Evolutionary conservation across 2,329 filamentous ascomycete genomes (phyloP).

Genomic region (Pestalotiopsis fici): DNA sequence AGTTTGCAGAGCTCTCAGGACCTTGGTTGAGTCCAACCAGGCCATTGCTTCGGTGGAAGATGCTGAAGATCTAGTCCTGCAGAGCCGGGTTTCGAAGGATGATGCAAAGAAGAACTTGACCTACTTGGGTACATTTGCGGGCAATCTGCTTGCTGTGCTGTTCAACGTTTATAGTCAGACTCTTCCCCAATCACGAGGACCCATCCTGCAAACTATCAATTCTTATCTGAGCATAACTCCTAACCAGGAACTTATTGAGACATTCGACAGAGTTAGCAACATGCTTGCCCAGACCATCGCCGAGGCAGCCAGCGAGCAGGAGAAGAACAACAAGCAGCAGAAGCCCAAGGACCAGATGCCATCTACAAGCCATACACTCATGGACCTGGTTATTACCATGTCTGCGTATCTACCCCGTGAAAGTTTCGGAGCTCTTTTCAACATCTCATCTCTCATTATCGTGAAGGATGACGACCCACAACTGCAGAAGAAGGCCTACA

Average conservation of each 20-base stretch:
- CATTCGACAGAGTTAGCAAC: conserved; percentile 82
- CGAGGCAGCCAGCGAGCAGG: conserved; percentile 56
- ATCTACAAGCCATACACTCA: conserved; percentile 89
- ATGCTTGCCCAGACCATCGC: conserved; percentile 77
- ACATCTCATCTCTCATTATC: conserved; percentile 81
- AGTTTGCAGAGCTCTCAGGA: conserved; percentile 83
- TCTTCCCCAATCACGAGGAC: conserved; percentile 85
- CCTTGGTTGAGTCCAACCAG: conserved; percentile 89
- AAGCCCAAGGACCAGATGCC: conserved; percentile 72
- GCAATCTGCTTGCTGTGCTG: conserved; percentile 91
- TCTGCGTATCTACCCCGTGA: conserved; percentile 88
- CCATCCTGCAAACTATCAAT: conserved; percentile 93
- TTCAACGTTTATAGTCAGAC: conserved; percentile 99
- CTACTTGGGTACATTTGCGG: conserved; percentile 78
- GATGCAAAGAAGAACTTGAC: conserved; percentile 77
- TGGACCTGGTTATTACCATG: conserved; percentile 96
- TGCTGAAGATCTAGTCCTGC: conserved; percentile 72
- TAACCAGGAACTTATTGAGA: conserved; percentile 76
- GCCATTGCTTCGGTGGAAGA: conserved; percentile 71
- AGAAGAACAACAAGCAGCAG: conserved; percentile 60
- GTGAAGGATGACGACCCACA: conserved; percentile 83
- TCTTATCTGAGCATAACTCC: conserved; percentile 89
- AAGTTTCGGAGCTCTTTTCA: conserved; percentile 83
- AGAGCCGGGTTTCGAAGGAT: conserved; percentile 75
- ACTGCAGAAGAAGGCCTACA: conserved; percentile 98